Base-by-base conservation (phyloP, 108 stramenopile genomes). In the Cyclotella sp. region DNA sequence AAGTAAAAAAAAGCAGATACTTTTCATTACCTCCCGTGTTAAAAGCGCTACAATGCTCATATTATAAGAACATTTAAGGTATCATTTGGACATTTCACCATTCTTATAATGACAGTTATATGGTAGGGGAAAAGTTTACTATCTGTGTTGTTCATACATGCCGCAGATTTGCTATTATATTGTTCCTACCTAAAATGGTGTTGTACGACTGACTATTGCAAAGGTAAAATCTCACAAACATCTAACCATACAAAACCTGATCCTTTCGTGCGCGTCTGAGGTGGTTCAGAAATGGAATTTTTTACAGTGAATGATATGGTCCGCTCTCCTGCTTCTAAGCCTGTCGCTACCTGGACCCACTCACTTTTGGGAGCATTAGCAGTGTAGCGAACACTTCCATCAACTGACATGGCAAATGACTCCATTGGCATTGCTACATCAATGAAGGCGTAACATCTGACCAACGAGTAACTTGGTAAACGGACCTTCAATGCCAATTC, bases 351-450 rank as follows among this genome's bases (percentile, higher is more conserved):
- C 11, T 68, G 26, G 9, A 34, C 18, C 67, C 67, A 68, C 10
- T 53, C 43, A 39, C 6, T 53, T 12, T 11, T 53, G 29, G 29
- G 7, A 24, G 30, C 6, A 22, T 30, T 52, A 11, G 30, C 24
- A 30, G 21, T 29, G 45, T 10, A 44, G 1, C 45, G 47, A 29
- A 14, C 43, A 14, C 0, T 5, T 18, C 65, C 67, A 24, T 68
- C 30, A 24, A 68, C 67, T 3, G 13, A 28, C 15, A 68, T 9
- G 0, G 0, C 13, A n/a, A 68, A 68, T 53, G 15, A 4, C 14
- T 68, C 67, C 11, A 26, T 39, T 16, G 67, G 67, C 67, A 68
- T 68, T 19, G 49, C 49, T 15, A 49, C 52, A 1, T 68, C 67
- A 53, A 68, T 34, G 27, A 22, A 53, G 28, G 51, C 67, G 8